A percentile compares a stretch with the other conserved stretches of the same genome.
Conservation (phyloP, 192 early-diverging fungal genomes). For the Spizellomyces punctatus region DNA sequence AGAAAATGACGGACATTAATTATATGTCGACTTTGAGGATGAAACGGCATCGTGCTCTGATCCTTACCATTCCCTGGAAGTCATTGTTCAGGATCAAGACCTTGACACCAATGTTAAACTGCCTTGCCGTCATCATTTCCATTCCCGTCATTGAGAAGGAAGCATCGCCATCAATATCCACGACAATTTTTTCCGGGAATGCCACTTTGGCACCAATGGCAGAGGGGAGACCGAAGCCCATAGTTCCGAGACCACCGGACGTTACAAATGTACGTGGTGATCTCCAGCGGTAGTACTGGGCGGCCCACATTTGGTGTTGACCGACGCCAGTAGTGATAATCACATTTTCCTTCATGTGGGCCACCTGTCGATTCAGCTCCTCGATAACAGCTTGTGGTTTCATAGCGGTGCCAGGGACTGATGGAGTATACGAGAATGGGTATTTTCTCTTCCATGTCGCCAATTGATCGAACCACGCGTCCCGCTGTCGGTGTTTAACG, state of each 20-base stretch:
- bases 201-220: conserved; percentile 98
- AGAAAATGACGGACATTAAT: conserved; percentile 6
- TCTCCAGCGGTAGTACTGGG: conserved; percentile 93
- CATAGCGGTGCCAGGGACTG: conserved; percentile 61
- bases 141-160: conserved; percentile 98
- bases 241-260: conserved; percentile 97
- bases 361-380: conserved; percentile 84
- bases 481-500: conserved; percentile 67
- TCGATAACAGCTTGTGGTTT: conserved; percentile 95
- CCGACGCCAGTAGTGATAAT: conserved; percentile 97
- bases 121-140: conserved; percentile 96
- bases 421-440: conserved; percentile 81
- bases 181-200: conserved; percentile 88
- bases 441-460: conserved; percentile 89
- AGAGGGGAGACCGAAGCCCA: conserved; percentile 96
- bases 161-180: conserved; percentile 99
- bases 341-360: conserved; percentile 85
- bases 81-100: conserved; percentile 96
- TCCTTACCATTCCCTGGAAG: conserved; percentile 95
- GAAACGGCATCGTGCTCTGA: conserved; percentile 57
- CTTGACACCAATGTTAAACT: conserved; percentile 97
- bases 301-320: conserved; percentile 99
- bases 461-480: conserved; percentile 85
- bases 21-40: too few relatives aligned
- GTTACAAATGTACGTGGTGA: conserved; percentile 87